These are phyloP conservation scores for Camellia granthamiana DNA, from an alignment of 148 eudicot genomes.

Conservation along the genomic window DNA sequence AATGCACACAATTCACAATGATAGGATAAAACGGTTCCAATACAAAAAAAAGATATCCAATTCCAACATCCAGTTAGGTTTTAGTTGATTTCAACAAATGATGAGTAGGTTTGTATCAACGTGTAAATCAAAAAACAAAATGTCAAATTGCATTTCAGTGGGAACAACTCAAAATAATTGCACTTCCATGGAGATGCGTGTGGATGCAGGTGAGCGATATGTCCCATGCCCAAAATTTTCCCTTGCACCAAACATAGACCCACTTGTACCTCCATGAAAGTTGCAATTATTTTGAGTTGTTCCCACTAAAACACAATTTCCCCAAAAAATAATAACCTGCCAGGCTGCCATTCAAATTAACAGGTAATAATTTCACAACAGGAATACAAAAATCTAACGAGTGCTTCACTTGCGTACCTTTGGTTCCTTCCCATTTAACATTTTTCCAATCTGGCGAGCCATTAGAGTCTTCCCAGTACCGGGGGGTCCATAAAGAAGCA, in stretches of 20 bases:
- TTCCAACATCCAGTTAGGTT: background rate
- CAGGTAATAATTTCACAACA: background rate
- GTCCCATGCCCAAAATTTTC: too few species aligned
- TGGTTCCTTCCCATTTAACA: constrained; percentile 94
- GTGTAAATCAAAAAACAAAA: background rate
- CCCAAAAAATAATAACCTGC: background rate
- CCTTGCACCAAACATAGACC: too few species aligned
- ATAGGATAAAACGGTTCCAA: background rate
- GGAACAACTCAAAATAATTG: too few species aligned
- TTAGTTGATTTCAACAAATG: background rate
- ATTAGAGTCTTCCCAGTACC: constrained; percentile 98
- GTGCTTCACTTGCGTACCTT: constrained; percentile 44
- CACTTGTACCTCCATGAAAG: too few species aligned
- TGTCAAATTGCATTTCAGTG: too few species aligned
- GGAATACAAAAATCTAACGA: background rate
- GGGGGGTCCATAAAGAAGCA: constrained; percentile 98
- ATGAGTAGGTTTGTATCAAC: background rate
- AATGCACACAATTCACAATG: background rate
- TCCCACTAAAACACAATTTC: too few species aligned
- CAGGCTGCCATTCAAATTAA: background rate
- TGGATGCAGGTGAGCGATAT: too few species aligned
- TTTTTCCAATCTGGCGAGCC: constrained; percentile 99
- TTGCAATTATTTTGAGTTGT: too few species aligned
- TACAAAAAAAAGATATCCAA: background rate
- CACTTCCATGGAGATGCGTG: too few species aligned